Evolutionary conservation across 1,139 yeast species (phyloP).

Genomic region (Pichia sp.): DNA sequence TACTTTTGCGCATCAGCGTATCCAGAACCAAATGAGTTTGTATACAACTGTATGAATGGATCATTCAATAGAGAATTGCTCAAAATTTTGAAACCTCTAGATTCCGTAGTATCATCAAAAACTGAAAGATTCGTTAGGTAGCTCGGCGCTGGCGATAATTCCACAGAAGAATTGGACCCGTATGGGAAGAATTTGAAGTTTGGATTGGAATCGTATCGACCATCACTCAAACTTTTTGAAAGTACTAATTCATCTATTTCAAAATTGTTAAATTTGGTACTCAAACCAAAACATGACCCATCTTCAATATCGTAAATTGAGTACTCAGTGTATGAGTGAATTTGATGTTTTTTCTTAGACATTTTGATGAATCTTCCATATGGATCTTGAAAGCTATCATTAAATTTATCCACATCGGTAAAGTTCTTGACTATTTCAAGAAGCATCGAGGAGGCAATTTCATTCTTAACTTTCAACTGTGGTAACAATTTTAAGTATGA

Average conservation of each 20-base stretch:
- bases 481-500: slow-evolving; percentile 34
- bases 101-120: slow-evolving; percentile 28
- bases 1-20: slow-evolving; percentile 23
- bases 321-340: slow-evolving; percentile 11
- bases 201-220: too few species aligned
- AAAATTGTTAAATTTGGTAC: slow-evolving; percentile 32
- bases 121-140: slow-evolving; percentile 27
- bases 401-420: slow-evolving; percentile 30
- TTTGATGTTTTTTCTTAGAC: slow-evolving; percentile 8
- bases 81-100: slow-evolving; percentile 27
- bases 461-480: slow-evolving; percentile 29
- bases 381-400: slow-evolving; percentile 9
- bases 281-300: slow-evolving; percentile 35
- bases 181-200: slow-evolving; percentile 13
- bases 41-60: slow-evolving; percentile 24
- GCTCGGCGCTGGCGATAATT: slow-evolving; percentile 22
- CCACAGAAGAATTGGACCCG: slow-evolving; percentile 18
- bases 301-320: slow-evolving; percentile 27
- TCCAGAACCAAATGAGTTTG: slow-evolving; percentile 18
- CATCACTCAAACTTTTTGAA: slow-evolving; percentile 7
- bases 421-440: slow-evolving; percentile 37
- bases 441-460: slow-evolving; percentile 37
- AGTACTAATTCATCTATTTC: slow-evolving; percentile 27
- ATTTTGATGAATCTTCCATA: slow-evolving; percentile 7
- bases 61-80: slow-evolving; percentile 33